phyloP scores from a whole-genome alignment of 1,139 yeast species.

The Ogataea hybrid region DNA sequence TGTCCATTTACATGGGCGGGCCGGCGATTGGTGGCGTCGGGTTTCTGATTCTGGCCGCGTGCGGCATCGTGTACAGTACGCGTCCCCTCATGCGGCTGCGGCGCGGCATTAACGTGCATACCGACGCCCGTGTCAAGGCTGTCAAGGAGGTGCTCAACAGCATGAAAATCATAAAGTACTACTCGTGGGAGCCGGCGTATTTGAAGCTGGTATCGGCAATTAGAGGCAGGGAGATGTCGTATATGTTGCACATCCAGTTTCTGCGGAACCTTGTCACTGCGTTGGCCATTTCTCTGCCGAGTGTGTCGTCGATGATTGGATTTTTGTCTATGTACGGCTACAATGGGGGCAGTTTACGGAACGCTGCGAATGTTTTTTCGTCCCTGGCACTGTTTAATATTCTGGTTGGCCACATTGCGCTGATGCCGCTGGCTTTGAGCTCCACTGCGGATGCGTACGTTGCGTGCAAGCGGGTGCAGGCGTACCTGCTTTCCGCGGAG shows the following conservation, averaged over 20 bases:
- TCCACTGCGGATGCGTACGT: slow-evolving; percentile 54
- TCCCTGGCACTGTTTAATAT: slow-evolving; percentile 52
- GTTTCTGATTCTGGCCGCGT: slow-evolving; percentile 30
- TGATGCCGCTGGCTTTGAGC: slow-evolving; percentile 52
- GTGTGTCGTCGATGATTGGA: slow-evolving; percentile 48
- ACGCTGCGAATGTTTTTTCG: slow-evolving; percentile 46
- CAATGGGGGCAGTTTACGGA: slow-evolving; percentile 18
- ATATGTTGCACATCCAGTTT: slow-evolving; percentile 44
- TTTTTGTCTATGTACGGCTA: slow-evolving; percentile 46
- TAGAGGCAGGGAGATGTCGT: slow-evolving; percentile 43
- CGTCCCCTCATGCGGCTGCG: slow-evolving; percentile 39
- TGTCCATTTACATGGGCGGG: slow-evolving; percentile 70
- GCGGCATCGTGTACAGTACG: slow-evolving; percentile 28
- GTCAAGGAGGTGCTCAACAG: slow-evolving; percentile 47
- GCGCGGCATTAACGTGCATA: slow-evolving; percentile 37
- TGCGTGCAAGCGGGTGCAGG: slow-evolving; percentile 48
- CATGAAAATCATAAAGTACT: slow-evolving; percentile 48
- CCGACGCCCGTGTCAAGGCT: slow-evolving; percentile 44
- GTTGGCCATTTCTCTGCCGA: slow-evolving; percentile 44
- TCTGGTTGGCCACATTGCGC: slow-evolving; percentile 49
- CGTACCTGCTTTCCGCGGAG: slow-evolving; percentile 43
- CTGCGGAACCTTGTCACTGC: slow-evolving; percentile 45
- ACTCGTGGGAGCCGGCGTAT: slow-evolving; percentile 55
- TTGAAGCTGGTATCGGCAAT: slow-evolving; percentile 36
- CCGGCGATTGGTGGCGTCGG: slow-evolving; percentile 47